Evolutionary conservation across 164 flowering plant species (phyloP).

Genomic region (Hamamelis virginiana): DNA sequence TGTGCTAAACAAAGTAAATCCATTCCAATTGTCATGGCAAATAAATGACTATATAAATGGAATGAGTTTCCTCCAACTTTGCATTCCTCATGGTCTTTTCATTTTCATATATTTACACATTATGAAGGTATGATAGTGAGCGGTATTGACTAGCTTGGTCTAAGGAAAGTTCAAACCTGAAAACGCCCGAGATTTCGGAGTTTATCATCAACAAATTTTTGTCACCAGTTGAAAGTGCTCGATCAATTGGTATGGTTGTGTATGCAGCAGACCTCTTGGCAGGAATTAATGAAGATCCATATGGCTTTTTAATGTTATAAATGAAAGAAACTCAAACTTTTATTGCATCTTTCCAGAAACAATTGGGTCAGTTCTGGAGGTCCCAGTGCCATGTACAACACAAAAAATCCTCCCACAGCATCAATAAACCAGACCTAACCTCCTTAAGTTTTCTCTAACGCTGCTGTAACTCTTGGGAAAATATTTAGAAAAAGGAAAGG

Average conservation of each 20-base stretch:
- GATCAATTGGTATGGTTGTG: not conserved
- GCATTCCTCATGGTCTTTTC: too few species aligned
- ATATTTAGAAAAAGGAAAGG: not conserved
- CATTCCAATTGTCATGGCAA: not conserved
- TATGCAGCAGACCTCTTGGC: not conserved
- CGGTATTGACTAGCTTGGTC: not conserved
- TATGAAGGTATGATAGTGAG: too few species aligned
- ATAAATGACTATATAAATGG: not conserved
- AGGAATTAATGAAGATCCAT: not conserved
- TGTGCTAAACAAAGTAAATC: not conserved
- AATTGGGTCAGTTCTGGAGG: not conserved
- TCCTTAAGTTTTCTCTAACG: not conserved
- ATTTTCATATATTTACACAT: too few species aligned
- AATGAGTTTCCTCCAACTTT: too few species aligned
- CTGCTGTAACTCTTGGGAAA: not conserved
- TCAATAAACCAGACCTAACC: conserved; percentile 1
- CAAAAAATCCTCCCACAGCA: not conserved
- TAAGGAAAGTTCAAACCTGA: not conserved
- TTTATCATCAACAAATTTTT: too few species aligned
- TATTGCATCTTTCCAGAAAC: not conserved
- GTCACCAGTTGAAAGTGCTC: not conserved
- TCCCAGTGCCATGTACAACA: not conserved
- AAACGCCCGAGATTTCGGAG: not conserved
- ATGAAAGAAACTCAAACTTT: not conserved
- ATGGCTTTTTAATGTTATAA: not conserved